A percentile compares a stretch with the other conserved stretches of the same genome.
Conservation (phyloP, 495 filamentous ascomycete species). For the Hyaloscypha finlandica region DNA sequence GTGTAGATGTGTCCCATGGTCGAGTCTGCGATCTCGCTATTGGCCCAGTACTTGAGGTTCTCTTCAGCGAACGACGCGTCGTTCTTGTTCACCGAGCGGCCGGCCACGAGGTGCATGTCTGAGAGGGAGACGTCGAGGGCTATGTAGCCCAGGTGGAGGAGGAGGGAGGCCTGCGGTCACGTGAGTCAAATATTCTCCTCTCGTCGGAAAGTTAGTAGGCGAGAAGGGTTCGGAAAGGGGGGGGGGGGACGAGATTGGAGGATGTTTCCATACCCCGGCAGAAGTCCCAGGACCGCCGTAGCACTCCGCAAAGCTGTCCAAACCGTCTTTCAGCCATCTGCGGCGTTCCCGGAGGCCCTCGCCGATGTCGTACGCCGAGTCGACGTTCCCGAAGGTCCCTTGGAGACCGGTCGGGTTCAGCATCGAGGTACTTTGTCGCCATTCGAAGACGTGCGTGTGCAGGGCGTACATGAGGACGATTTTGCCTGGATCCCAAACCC, state of each 20-base stretch:
- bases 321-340: slow-evolving; percentile 20
- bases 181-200: too few species aligned
- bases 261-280: neutral
- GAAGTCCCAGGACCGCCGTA: slow-evolving; percentile 14
- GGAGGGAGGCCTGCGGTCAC: slow-evolving; percentile 4
- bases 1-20: slow-evolving; percentile 27
- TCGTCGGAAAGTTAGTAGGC: too few species aligned
- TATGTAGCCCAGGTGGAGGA: slow-evolving; percentile 22
- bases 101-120: slow-evolving; percentile 31
- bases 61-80: slow-evolving; percentile 24
- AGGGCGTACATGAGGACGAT: slow-evolving; percentile 34
- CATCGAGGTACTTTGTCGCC: slow-evolving; percentile 33
- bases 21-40: slow-evolving; percentile 21
- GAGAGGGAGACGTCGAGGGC: slow-evolving; percentile 25
- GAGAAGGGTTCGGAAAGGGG: too few species aligned
- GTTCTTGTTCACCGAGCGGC: slow-evolving; percentile 21
- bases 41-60: slow-evolving; percentile 30
- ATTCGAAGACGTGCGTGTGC: slow-evolving; percentile 36
- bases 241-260: neutral
- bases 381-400: slow-evolving; percentile 21
- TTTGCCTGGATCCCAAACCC: slow-evolving; percentile 13
- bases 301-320: slow-evolving; percentile 27
- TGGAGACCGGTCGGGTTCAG: slow-evolving; percentile 27
- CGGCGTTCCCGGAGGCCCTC: slow-evolving; percentile 25
- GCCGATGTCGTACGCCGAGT: slow-evolving; percentile 25